These are phyloP conservation scores for Plasmodium berghei DNA, from an alignment of 169 alveolate genomes.

Conservation along the genomic window DNA sequence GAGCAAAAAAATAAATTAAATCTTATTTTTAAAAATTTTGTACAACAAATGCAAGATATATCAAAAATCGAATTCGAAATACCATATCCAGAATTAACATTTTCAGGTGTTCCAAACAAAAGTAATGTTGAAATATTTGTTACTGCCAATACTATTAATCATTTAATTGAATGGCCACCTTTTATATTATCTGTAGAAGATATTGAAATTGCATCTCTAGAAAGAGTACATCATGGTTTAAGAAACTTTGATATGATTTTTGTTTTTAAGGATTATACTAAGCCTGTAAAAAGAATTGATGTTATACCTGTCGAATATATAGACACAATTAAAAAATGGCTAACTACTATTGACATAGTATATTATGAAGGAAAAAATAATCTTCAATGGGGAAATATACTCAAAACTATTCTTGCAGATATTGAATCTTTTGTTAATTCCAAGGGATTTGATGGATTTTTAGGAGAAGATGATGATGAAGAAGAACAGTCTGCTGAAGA, in stretches of 20 bases:
- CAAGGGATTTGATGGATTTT: slow-evolving; percentile 90
- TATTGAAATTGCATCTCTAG: slow-evolving; percentile 96
- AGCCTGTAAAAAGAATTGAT: slow-evolving; percentile 94
- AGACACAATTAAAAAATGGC: slow-evolving; percentile 94
- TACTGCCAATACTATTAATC: slow-evolving; percentile 95
- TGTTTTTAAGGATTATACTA: slow-evolving; percentile 94
- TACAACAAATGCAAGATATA: slow-evolving; percentile 82
- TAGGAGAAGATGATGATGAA: slow-evolving; percentile 91
- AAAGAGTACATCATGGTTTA: slow-evolving; percentile 96
- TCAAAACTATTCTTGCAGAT: slow-evolving; percentile 88
- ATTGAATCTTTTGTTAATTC: slow-evolving; percentile 89
- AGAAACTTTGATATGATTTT: slow-evolving; percentile 97
- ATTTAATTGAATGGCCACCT: slow-evolving; percentile 96
- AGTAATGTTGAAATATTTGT: slow-evolving; percentile 96
- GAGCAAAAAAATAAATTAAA: slow-evolving; percentile 93
- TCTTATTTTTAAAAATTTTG: slow-evolving; percentile 92
- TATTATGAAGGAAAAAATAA: slow-evolving; percentile 94
- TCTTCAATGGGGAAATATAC: slow-evolving; percentile 92
- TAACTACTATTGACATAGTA: slow-evolving; percentile 91
- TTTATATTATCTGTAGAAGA: slow-evolving; percentile 95
- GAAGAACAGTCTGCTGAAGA: slow-evolving; percentile 87
- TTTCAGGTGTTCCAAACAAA: slow-evolving; percentile 96
- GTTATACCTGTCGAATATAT: slow-evolving; percentile 95
- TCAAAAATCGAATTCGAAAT: slow-evolving; percentile 81
- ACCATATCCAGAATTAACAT: slow-evolving; percentile 92